Conservation (phyloP, 2,329 filamentous ascomycete species). For the Pestalotiopsis sp. region DNA sequence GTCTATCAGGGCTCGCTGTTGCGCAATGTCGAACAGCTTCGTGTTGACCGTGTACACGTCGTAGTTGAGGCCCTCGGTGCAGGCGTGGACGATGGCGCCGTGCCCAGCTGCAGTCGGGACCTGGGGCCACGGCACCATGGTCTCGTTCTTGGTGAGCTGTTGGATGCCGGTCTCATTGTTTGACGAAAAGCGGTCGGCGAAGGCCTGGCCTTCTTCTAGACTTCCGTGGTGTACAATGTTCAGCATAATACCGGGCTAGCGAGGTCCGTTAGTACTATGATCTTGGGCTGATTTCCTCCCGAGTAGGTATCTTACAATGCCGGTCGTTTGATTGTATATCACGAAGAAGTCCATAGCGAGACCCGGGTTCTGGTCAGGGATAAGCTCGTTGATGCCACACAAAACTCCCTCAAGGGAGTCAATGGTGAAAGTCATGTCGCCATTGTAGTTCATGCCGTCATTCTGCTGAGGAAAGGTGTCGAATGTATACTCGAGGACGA, state of each 20-base stretch:
- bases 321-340: not conserved
- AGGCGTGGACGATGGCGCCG: not conserved
- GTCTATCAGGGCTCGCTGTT: not conserved
- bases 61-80: not conserved
- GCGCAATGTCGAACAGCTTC: not conserved
- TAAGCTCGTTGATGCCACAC: not conserved
- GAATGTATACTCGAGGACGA: conserved; percentile 19
- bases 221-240: not conserved
- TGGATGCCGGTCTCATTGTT: not conserved
- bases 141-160: not conserved
- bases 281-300: not conserved
- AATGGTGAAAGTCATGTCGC: conserved; percentile 6
- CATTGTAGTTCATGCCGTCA: conserved; percentile 4
- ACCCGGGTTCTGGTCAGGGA: not conserved
- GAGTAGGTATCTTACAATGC: not conserved
- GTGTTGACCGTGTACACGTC: conserved; percentile 2
- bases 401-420: not conserved
- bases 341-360: not conserved
- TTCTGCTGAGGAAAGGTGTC: not conserved
- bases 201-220: not conserved
- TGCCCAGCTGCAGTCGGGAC: not conserved
- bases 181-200: not conserved
- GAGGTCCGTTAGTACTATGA: not conserved
- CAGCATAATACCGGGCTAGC: not conserved
- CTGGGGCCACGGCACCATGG: not conserved